phyloP scores from a whole-genome alignment of 2,329 filamentous ascomycete species.

The Fusarium sp. region DNA sequence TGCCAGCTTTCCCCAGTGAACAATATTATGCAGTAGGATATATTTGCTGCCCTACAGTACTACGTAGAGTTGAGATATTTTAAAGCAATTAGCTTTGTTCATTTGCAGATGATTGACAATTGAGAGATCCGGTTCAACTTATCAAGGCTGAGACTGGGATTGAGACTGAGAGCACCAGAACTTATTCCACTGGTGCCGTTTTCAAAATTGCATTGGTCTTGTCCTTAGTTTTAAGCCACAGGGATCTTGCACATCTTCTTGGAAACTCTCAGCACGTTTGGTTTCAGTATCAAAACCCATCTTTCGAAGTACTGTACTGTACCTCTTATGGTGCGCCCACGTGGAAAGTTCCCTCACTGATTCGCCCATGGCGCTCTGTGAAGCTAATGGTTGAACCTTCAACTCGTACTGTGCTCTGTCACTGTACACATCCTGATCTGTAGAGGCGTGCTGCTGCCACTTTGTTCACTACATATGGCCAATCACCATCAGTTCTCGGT shows the following conservation, averaged over 20 bases:
- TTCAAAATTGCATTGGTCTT: background rate
- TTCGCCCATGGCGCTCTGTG: slow-evolving; percentile 30
- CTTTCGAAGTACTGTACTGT: slow-evolving; percentile 18
- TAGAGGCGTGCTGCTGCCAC: slow-evolving; percentile 30
- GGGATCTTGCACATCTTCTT: slow-evolving; percentile 21
- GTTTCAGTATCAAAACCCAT: slow-evolving; percentile 9
- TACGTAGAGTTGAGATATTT: background rate
- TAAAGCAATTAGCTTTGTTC: background rate
- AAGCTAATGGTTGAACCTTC: slow-evolving; percentile 37
- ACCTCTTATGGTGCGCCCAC: slow-evolving; percentile 39
- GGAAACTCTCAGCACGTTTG: slow-evolving; percentile 10
- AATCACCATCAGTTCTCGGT: slow-evolving; percentile 33
- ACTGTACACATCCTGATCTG: slow-evolving; percentile 30
- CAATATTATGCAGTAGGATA: too few relatives aligned
- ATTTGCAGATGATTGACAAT: background rate
- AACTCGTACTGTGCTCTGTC: slow-evolving; percentile 28
- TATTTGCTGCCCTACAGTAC: too few relatives aligned
- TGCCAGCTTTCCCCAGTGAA: slow-evolving; percentile 18
- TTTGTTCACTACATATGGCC: slow-evolving; percentile 25
- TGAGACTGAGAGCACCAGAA: too few relatives aligned
- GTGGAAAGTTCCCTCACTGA: slow-evolving; percentile 38
- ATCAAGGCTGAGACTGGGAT: too few relatives aligned
- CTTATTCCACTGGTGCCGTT: too few relatives aligned
- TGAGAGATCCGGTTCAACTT: background rate
- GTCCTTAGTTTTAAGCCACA: slow-evolving; percentile 7